Percentiles rank a stretch among this genome's conserved stretches.
Evolutionary conservation across 2,329 filamentous ascomycete genomes (phyloP).

Genomic region (Colletotrichum ledebouriae): DNA sequence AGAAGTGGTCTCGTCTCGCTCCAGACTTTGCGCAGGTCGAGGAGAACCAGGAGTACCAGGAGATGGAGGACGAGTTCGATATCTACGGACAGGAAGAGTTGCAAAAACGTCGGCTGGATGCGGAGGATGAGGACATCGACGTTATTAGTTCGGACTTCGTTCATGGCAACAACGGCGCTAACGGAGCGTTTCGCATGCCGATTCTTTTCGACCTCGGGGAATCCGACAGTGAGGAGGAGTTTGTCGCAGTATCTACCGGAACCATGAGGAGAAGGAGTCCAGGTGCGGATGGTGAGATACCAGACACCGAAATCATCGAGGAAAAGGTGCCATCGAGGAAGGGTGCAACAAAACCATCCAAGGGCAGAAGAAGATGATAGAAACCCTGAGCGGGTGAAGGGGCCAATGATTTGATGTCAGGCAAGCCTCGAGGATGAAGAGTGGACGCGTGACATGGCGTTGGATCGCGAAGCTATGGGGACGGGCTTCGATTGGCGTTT

Average conservation of each 20-base stretch:
- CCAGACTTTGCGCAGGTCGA: slow-evolving; percentile 98
- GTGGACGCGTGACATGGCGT: slow-evolving; percentile 32
- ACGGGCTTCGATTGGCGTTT: slow-evolving; percentile 37
- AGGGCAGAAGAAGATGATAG: slow-evolving; percentile 36
- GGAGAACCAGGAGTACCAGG: slow-evolving; percentile 97
- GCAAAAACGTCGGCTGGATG: slow-evolving; percentile 88
- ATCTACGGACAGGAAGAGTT: slow-evolving; percentile 96
- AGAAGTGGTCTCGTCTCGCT: slow-evolving; percentile 96
- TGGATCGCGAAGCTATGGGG: slow-evolving; percentile 33
- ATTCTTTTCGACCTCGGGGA: slow-evolving; percentile 93
- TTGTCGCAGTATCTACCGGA: slow-evolving; percentile 75
- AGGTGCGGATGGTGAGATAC: slow-evolving; percentile 74
- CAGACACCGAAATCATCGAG: slow-evolving; percentile 68
- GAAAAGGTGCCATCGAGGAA: slow-evolving; percentile 59
- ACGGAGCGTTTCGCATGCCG: slow-evolving; percentile 82
- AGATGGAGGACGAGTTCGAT: slow-evolving; percentile 97
- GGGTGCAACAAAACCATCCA: slow-evolving; percentile 42
- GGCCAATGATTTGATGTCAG: neutral
- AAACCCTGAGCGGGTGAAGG: neutral
- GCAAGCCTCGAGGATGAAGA: neutral
- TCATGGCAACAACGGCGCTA: slow-evolving; percentile 65
- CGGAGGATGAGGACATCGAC: slow-evolving; percentile 94
- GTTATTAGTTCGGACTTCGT: slow-evolving; percentile 80
- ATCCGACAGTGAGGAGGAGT: slow-evolving; percentile 95
- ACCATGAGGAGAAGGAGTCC: slow-evolving; percentile 91